A percentile compares a stretch with the other conserved stretches of the same genome.
These are phyloP conservation scores for Penicillium sp. DNA, from an alignment of 2,329 filamentous ascomycete species.

Conservation along the genomic window DNA sequence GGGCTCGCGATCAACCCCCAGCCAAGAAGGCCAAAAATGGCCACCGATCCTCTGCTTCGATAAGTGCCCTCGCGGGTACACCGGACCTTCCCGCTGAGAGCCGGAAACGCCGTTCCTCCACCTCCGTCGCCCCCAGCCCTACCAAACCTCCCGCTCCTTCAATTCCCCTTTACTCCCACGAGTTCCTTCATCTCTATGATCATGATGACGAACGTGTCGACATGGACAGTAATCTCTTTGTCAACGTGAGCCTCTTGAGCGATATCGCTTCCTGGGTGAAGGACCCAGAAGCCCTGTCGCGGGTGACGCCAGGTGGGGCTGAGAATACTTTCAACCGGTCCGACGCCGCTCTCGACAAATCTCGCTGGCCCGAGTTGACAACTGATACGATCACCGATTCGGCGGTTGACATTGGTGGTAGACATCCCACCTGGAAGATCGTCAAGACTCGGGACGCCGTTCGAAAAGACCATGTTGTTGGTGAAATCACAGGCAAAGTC, in stretches of 20 bases:
- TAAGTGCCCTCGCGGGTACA: constrained; percentile 67
- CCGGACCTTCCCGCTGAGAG: constrained; percentile 64
- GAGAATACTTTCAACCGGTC: constrained; percentile 71
- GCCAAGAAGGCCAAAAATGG: constrained; percentile 79
- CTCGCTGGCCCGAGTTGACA: constrained; percentile 54
- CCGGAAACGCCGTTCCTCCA: constrained; percentile 61
- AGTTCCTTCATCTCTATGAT: constrained; percentile 75
- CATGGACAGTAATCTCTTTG: constrained; percentile 74
- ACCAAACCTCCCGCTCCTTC: constrained; percentile 63
- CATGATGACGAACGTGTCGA: constrained; percentile 59
- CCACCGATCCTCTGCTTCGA: constrained; percentile 76
- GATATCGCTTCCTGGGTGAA: constrained; percentile 76
- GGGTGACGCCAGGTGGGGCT: constrained; percentile 65
- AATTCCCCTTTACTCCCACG: constrained; percentile 70
- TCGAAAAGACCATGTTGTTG: constrained; percentile 57
- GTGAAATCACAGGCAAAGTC: constrained; percentile 76
- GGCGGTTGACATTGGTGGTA: constrained; percentile 53
- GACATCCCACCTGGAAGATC: constrained; percentile 67
- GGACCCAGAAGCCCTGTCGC: constrained; percentile 67
- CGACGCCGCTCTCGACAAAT: constrained; percentile 56
- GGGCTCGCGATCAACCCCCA: constrained; percentile 55
- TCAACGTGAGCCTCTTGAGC: constrained; percentile 72
- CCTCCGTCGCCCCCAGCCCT: constrained; percentile 68
- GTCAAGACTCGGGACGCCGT: constrained; percentile 56
- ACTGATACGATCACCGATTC: constrained; percentile 56